phyloP scores from a whole-genome alignment of 331 rosid species.

The Cydonia oblonga region DNA sequence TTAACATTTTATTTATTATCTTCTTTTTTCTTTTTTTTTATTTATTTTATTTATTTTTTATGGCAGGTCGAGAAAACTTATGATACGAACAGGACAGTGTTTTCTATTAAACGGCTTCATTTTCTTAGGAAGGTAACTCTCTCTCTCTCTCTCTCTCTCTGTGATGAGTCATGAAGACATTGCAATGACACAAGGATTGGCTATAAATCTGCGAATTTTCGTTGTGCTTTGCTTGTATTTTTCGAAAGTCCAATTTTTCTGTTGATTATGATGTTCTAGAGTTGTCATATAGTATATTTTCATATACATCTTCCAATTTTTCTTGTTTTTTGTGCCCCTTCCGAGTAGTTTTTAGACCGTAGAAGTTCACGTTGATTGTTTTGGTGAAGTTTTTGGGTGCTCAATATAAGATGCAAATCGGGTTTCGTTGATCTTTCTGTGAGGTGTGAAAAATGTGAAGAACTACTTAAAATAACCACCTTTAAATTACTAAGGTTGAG shows the following conservation, averaged over 20 bases:
- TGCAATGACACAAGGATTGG: not conserved
- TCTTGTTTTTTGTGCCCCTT: not conserved
- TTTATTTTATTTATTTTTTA: too few species aligned
- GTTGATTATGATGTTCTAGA: not conserved
- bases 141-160: not conserved
- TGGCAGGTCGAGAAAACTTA: constrained; percentile 48
- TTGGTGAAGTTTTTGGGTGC: not conserved
- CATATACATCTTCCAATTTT: too few species aligned
- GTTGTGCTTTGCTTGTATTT: not conserved
- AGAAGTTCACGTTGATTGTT: not conserved
- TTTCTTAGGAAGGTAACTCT: constrained; percentile 71
- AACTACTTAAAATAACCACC: not conserved
- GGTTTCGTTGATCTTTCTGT: not conserved
- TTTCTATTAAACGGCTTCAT: constrained; percentile 82
- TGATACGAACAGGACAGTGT: constrained; percentile 80
- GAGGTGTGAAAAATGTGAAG: not conserved
- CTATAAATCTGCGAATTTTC: not conserved
- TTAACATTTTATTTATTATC: not conserved
- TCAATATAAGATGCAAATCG: not conserved
- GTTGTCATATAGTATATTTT: too few species aligned
- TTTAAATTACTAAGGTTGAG: not conserved
- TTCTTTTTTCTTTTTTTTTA: too few species aligned
- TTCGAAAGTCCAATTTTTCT: not conserved
- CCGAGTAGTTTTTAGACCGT: not conserved
- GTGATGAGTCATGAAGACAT: not conserved